A percentile compares a stretch with the other conserved stretches of the same genome.
These are phyloP conservation scores for Rosa persica DNA, from an alignment of 306 rosid species.

Conservation along the genomic window DNA sequence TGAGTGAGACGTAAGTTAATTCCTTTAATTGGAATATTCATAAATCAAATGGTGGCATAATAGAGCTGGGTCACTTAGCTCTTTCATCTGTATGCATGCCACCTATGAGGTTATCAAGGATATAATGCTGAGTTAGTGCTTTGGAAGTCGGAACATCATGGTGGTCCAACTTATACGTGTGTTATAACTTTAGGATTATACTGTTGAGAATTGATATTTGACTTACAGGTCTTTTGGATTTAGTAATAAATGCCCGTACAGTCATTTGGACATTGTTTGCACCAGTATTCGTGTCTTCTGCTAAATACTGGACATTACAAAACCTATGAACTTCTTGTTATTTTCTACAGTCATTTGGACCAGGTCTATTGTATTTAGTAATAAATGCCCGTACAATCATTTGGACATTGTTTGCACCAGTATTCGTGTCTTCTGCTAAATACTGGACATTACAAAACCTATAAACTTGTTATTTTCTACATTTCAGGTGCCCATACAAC, in stretches of 20 bases:
- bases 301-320: neutral
- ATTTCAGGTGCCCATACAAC: neutral
- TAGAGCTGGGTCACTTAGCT: neutral
- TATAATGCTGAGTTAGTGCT: neutral
- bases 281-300: neutral
- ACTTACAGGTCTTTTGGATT: neutral
- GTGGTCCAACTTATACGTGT: neutral
- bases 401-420: neutral
- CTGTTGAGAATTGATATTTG: neutral
- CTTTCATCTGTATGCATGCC: neutral
- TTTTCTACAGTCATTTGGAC: no score
- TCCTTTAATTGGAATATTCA: constrained; percentile 16
- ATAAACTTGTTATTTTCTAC: neutral
- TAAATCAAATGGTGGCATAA: neutral
- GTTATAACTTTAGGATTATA: neutral
- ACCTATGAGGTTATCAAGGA: neutral
- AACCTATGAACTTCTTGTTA: neutral
- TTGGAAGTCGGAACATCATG: neutral
- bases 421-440: neutral
- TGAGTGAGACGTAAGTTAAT: constrained; percentile 77
- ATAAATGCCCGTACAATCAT: neutral
- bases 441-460: neutral
- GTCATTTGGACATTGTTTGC: neutral
- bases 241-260: neutral
- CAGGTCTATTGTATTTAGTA: neutral